A percentile compares a stretch with the other conserved stretches of the same genome.
Evolutionary conservation across 805 yeast species (phyloP).

Genomic region (Schwanniomyces vanrijiae): DNA sequence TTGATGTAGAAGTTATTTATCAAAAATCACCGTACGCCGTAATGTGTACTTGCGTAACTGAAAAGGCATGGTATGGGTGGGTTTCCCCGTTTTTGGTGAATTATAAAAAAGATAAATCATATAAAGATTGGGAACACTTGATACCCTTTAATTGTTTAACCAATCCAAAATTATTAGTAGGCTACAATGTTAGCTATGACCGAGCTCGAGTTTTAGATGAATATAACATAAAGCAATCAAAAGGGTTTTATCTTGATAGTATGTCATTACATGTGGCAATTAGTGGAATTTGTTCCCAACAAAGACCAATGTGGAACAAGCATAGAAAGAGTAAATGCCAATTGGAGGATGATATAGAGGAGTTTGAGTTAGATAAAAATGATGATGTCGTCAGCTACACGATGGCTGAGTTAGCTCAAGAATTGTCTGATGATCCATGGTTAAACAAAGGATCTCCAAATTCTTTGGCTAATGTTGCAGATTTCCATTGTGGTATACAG

Average conservation of each 20-base stretch:
- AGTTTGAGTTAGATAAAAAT: conserved; percentile 6
- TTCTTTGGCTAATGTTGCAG: conserved; percentile 76
- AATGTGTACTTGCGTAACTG: conserved; percentile 76
- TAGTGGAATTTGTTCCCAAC: conserved; percentile 91
- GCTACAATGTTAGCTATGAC: conserved; percentile 90
- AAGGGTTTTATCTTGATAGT: conserved; percentile 83
- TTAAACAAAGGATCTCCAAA: conserved; percentile 71
- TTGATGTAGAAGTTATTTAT: conserved; percentile 88
- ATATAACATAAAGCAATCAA: conserved; percentile 63
- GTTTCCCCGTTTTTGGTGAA: conserved; percentile 78
- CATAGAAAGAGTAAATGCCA: conserved; percentile 42
- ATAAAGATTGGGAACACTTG: conserved; percentile 54
- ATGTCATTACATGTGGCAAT: conserved; percentile 91
- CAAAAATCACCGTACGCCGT: conserved; percentile 72
- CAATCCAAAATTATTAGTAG: conserved; percentile 64
- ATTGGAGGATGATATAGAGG: conserved; percentile 14
- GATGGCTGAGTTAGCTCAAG: conserved; percentile 24
- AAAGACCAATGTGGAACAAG: conserved; percentile 74
- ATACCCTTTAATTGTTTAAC: conserved; percentile 66
- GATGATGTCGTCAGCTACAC: conserved; percentile 1
- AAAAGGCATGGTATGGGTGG: conserved; percentile 92
- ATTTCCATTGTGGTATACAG: conserved; percentile 68
- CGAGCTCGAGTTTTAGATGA: conserved; percentile 86
- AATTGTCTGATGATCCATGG: conserved; percentile 77
- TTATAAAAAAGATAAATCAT: conserved; percentile 37